These are phyloP conservation scores for Puccinia horiana DNA, from an alignment of 1,284 basidiomycete species.

Conservation along the genomic window DNA sequence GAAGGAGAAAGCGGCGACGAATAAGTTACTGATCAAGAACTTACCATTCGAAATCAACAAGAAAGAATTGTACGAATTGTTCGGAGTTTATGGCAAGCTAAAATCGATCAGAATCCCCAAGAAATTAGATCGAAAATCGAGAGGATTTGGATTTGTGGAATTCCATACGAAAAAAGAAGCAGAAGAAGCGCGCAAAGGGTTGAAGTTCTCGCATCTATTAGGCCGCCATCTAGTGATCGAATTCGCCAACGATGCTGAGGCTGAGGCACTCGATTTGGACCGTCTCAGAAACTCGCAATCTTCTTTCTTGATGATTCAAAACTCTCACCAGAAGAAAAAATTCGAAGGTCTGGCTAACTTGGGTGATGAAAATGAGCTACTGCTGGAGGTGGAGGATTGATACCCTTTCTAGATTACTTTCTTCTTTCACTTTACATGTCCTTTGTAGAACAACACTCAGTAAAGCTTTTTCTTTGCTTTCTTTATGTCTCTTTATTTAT, in stretches of 20 bases:
- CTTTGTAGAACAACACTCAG: too few relatives aligned
- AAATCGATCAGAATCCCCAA: slow-evolving; percentile 86
- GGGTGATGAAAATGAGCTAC: slow-evolving; percentile 24
- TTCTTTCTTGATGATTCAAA: background rate
- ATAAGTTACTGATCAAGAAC: slow-evolving; percentile 96
- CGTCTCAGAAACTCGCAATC: slow-evolving; percentile 64
- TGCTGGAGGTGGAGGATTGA: background rate
- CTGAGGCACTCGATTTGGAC: slow-evolving; percentile 68
- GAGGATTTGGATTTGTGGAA: slow-evolving; percentile 95
- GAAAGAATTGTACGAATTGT: slow-evolving; percentile 84
- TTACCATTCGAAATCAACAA: slow-evolving; percentile 93
- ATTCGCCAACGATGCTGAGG: slow-evolving; percentile 79
- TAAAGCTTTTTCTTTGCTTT: too few relatives aligned
- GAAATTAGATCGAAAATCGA: slow-evolving; percentile 78
- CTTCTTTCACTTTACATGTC: background rate
- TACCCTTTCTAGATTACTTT: background rate
- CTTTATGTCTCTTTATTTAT: too few relatives aligned
- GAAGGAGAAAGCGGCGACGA: slow-evolving; percentile 64
- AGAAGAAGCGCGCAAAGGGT: slow-evolving; percentile 75
- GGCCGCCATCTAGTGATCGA: slow-evolving; percentile 90
- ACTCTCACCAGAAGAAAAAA: slow-evolving; percentile 32
- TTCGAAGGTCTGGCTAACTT: slow-evolving; percentile 12
- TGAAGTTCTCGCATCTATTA: slow-evolving; percentile 91
- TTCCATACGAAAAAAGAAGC: slow-evolving; percentile 84
- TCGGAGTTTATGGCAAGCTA: slow-evolving; percentile 83